phyloP scores from a whole-genome alignment of 345 rosid genomes.

The Theobroma cacao region DNA sequence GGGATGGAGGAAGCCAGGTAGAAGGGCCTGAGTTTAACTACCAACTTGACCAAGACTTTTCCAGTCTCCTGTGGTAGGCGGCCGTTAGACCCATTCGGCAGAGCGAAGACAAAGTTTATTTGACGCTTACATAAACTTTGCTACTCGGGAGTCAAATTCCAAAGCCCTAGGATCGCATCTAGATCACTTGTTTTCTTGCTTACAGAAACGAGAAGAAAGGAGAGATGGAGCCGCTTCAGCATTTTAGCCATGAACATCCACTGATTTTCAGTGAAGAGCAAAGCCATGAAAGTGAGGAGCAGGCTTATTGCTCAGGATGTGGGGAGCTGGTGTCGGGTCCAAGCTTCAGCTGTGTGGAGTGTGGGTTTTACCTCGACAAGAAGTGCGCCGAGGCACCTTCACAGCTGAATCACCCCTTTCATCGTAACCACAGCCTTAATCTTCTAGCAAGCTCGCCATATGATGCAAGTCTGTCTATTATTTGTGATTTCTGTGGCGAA shows the following conservation, averaged over 20 bases:
- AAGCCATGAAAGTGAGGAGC: neutral
- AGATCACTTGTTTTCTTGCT: no score
- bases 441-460: neutral
- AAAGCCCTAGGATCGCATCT: no score
- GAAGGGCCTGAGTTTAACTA: no score
- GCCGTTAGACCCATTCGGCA: no score
- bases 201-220: neutral
- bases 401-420: neutral
- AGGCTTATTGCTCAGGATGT: neutral
- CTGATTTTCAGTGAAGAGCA: neutral
- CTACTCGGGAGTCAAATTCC: no score
- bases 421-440: neutral
- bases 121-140: no score
- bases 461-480: accelerated
- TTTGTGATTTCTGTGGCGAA: neutral
- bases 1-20: no score
- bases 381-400: neutral
- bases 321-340: neutral
- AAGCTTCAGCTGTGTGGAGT: neutral
- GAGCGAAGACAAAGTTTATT: no score
- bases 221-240: neutral
- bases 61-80: no score
- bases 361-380: neutral
- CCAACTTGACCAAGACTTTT: no score
- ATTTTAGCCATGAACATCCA: constrained; percentile 1